phyloP scores from a whole-genome alignment of 805 yeast genomes.

The Monosporozyma aquatica region DNA sequence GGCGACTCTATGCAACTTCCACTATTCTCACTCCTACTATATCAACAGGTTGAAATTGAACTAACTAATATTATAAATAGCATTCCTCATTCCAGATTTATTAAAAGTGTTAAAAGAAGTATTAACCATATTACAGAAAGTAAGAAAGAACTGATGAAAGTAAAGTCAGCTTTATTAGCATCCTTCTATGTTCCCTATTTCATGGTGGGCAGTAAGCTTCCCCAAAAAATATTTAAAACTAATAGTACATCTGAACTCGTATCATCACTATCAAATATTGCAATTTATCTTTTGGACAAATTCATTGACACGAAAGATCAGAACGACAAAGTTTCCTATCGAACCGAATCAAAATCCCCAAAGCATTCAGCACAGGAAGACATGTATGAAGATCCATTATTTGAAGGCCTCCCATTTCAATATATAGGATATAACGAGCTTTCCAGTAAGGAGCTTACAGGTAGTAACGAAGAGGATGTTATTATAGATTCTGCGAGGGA shows the following conservation, averaged over 20 bases:
- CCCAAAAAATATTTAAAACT: conserved; percentile 5
- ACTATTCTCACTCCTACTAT: neutral
- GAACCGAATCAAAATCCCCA: too few relatives aligned
- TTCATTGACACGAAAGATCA: neutral
- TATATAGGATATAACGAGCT: neutral
- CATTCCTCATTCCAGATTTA: conserved; percentile 2
- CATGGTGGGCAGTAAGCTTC: neutral
- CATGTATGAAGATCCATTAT: neutral
- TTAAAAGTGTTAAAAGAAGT: conserved; percentile 3
- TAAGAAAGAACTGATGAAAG: neutral
- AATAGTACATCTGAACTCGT: conserved; percentile 5
- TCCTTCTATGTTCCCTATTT: conserved; percentile 5
- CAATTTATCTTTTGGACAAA: neutral
- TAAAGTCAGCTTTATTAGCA: conserved; percentile 6
- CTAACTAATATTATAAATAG: neutral
- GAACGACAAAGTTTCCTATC: too few relatives aligned
- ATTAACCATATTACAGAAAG: neutral
- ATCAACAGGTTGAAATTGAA: conserved; percentile 6
- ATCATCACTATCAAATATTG: conserved; percentile 2
- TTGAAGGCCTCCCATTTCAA: conserved; percentile 2
- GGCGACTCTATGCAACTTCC: neutral
- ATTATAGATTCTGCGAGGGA: neutral
- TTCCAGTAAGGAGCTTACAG: too few relatives aligned
- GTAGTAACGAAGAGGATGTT: neutral
- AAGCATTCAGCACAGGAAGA: neutral